phyloP scores from a whole-genome alignment of 139 green algal species.

The Chlorella ohadii region DNA sequence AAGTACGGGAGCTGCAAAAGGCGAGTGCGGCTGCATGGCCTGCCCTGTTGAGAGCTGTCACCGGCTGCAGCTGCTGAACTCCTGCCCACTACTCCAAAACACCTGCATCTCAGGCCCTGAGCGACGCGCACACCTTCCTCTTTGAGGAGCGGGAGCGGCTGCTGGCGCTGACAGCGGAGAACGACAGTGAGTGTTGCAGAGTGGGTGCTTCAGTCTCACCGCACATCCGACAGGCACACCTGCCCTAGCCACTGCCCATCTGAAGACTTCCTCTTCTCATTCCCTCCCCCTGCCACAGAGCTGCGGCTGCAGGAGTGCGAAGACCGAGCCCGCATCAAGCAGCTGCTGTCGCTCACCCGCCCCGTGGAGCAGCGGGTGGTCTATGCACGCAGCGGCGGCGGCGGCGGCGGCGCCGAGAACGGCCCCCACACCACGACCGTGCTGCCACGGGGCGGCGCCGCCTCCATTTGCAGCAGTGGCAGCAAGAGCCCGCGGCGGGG shows the following conservation, averaged over 20 bases:
- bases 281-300: slow-evolving; percentile 28
- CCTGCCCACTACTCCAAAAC: too few relatives aligned
- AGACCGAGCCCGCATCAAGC: slow-evolving; percentile 80
- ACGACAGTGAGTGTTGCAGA: slow-evolving; percentile 59
- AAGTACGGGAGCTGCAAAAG: slow-evolving; percentile 88
- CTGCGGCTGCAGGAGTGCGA: slow-evolving; percentile 81
- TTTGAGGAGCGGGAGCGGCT: slow-evolving; percentile 90
- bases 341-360: slow-evolving; percentile 71
- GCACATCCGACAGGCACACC: too few relatives aligned
- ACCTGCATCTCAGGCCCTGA: slow-evolving; percentile 69
- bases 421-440: not conserved
- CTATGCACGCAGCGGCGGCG: not conserved
- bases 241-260: too few relatives aligned
- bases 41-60: too few relatives aligned
- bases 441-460: not conserved
- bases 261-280: too few relatives aligned
- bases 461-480: not conserved
- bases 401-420: not conserved
- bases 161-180: slow-evolving; percentile 82
- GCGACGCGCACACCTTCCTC: slow-evolving; percentile 82
- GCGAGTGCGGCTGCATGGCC: slow-evolving; percentile 28
- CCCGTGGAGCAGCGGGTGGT: slow-evolving; percentile 50
- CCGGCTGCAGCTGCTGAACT: too few relatives aligned
- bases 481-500: not conserved
- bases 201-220: too few relatives aligned